Base-by-base conservation (phyloP, 441 rosid genomes). In the Kokia cookei region DNA sequence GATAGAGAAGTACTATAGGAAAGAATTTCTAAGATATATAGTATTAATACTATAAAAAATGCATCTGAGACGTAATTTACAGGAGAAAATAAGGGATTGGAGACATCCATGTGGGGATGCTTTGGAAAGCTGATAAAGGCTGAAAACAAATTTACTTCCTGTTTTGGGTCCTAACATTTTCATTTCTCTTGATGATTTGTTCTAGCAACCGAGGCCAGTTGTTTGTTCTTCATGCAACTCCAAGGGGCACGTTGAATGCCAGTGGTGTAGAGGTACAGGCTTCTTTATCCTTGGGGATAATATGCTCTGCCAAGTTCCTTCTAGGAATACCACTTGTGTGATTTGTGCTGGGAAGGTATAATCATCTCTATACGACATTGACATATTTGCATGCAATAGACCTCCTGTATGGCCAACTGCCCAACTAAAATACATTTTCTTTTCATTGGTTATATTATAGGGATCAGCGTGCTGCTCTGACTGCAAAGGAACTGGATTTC, bases 401-500 rank as follows among this genome's bases (percentile, higher is more conserved):
- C 22, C 14, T 47, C 4, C 27, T 17, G 22, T 17, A 9, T 7
- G 32, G 43, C 43, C 11, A 48, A n/a, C 45, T n/a, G 45, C 60
- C 60, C 47, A 17, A 51, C 61, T 50, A 10, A 32, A 15, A 9
- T 26, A 15, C n/a, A 29, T 14, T 11, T 54, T 61, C 2, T 45
- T 54, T 40, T 67, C 47, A 69, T 68, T 14, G 71, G 71, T 69
- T 54, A 40, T 64, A 40, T 64, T 76, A 22, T 80, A 94, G 98
- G 98, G 97, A 12, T 88, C 89, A 11, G 82, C 72, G 51, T 71
- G 86, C 83, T 93, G 98, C 76, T 72, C 79, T 2, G 89, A 91
- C 80, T 94, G 99, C 73, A 84, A 94, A 80, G 98, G 97, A 82
- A 94, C 99, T 1, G 96, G 99, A 3, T 94, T 90, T 81, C 98